phyloP scores from a whole-genome alignment of 306 rosid genomes.

The Casuarina glauca region DNA sequence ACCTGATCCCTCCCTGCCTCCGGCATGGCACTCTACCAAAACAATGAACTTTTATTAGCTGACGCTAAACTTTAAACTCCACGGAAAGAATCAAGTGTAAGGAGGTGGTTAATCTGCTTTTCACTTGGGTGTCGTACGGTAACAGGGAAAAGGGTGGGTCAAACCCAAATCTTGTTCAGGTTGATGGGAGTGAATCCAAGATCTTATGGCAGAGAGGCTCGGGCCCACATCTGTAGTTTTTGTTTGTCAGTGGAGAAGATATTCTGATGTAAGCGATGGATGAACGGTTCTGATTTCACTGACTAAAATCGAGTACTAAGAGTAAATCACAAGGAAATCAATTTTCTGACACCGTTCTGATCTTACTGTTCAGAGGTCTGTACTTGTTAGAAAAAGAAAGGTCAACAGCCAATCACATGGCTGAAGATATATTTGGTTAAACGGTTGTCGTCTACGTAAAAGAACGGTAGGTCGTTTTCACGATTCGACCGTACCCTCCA shows the following conservation, averaged over 20 bases:
- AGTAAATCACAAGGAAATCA: background rate
- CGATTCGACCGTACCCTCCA: background rate
- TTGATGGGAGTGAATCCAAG: background rate
- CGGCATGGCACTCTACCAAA: conserved; percentile 63
- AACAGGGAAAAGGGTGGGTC: conserved; percentile 19
- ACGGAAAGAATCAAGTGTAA: too few relatives aligned
- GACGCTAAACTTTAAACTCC: too few relatives aligned
- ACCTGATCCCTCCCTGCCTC: conserved; percentile 72
- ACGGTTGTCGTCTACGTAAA: background rate
- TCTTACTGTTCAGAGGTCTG: background rate
- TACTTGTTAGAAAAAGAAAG: background rate
- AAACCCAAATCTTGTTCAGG: conserved; percentile 30
- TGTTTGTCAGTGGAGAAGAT: background rate
- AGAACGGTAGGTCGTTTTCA: background rate
- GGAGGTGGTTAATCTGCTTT: too few relatives aligned
- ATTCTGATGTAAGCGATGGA: background rate
- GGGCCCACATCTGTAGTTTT: background rate
- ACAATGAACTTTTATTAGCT: background rate
- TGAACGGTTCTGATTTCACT: conserved; percentile 1
- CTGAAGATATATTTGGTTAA: background rate
- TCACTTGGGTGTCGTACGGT: conserved; percentile 4
- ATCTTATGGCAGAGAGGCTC: background rate
- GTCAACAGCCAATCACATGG: background rate
- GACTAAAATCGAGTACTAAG: background rate
- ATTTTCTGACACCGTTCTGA: background rate